Evolutionary conservation across 257 asterid species (phyloP), one percentile per base, ranked within the genome.

Genomic region (Gynochthodes officinalis): DNA sequence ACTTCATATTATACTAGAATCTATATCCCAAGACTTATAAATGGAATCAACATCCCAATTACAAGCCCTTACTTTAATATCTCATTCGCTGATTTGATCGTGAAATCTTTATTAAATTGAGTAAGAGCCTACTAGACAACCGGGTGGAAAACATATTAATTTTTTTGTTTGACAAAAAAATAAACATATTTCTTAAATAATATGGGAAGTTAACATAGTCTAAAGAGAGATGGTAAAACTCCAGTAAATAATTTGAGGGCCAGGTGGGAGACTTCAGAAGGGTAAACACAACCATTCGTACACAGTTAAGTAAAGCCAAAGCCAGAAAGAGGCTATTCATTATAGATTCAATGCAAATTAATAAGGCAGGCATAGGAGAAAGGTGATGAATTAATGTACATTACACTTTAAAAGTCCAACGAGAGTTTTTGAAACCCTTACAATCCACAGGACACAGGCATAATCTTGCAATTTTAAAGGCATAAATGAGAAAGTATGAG

Each of bases 391-490:
- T 11, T 33, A 62, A 53, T 62, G 64, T 73, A 73, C 64, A 73
- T 48, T 28, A 65, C 30, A 40, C 5, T 49, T n/a, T 18, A 18
- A 33, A 52, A 50, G 30, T 35, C 35, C 1, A 28, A 39, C 19
- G 21, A 4, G 8, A 28, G 49, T 21, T 64, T 32, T 32, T 32
- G 37, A 65, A 65, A 39, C 59, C 63, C 58, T 27, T 40, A 35
- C 21, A 57, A 19, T 74, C 46, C 73, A 74, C 59, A 44, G 32
- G 46, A 73, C 37, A 55, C 37, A 55, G 48, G 73, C 58, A 40
- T 37, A 66, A 37, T 40, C 48, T 48, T 1, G 72, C 71, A 46
- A 62, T 30, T 49, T 15, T 16, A 32, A 2, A 21, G 10, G 12
- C 12, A 4, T 0, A 48, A 48, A 42, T 59, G 4, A 54, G 23